Evolutionary conservation across 2,329 filamentous ascomycete species (phyloP).

Genomic region (Colletotrichum tabaci): DNA sequence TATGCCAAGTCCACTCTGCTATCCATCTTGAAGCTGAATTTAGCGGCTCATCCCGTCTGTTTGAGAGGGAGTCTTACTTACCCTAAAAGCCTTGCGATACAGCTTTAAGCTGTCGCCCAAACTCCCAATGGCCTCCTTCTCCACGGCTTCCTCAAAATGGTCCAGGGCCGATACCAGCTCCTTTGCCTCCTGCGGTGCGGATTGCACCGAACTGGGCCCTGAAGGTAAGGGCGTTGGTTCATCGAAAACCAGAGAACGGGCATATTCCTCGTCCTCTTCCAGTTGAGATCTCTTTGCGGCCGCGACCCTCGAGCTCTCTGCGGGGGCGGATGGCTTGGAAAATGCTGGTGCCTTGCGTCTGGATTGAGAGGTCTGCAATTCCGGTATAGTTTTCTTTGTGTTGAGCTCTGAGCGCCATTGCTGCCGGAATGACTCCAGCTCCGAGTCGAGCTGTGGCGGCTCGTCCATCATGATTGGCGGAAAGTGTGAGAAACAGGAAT

Average conservation of each 20-base stretch:
- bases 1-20: constrained; percentile 87
- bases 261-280: constrained; percentile 56
- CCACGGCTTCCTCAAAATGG: constrained; percentile 92
- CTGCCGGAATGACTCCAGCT: constrained; percentile 88
- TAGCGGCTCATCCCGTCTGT: constrained; percentile 28
- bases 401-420: constrained; percentile 89
- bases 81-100: constrained; percentile 92
- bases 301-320: constrained; percentile 39
- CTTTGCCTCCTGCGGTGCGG: constrained; percentile 47
- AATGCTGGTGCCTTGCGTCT: constrained; percentile 49
- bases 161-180: constrained; percentile 85
- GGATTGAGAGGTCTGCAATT: constrained; percentile 23
- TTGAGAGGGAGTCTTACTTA: constrained; percentile 56
- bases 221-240: constrained; percentile 37
- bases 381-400: constrained; percentile 51
- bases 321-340: constrained; percentile 44
- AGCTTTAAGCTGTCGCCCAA: constrained; percentile 90
- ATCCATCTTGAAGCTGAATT: constrained; percentile 75
- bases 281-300: constrained; percentile 40
- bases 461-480: constrained; percentile 28
- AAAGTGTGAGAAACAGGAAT: neutral
- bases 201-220: constrained; percentile 7
- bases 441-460: constrained; percentile 67
- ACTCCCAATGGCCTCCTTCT: constrained; percentile 87
- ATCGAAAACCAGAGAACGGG: constrained; percentile 54